Conservation (phyloP, 768 basidiomycete genomes). For the Candolleomyces efflorescens region DNA sequence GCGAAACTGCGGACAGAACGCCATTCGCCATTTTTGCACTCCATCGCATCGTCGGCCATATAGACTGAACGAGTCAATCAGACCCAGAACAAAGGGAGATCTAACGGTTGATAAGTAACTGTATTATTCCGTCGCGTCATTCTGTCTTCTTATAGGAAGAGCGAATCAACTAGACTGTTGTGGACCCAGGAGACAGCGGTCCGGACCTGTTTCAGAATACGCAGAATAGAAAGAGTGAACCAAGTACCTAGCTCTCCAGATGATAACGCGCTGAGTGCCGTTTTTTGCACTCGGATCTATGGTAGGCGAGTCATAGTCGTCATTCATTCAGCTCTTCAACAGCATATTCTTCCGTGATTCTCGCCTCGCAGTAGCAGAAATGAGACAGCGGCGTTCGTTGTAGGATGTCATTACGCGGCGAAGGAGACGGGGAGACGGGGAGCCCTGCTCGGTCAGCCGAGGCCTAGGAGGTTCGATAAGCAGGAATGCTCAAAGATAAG, state of each 20-base stretch:
- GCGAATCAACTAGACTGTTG: not conserved
- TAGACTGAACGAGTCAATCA: constrained; percentile 3
- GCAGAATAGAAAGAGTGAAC: not conserved
- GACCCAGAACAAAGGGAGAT: constrained; percentile 5
- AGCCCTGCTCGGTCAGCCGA: too few species aligned
- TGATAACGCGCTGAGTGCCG: not conserved
- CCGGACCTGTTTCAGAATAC: constrained; percentile 1
- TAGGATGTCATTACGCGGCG: too few species aligned
- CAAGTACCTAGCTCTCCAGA: not conserved
- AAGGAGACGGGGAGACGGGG: too few species aligned
- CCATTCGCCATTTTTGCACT: not conserved
- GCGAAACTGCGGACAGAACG: not conserved
- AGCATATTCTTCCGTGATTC: not conserved
- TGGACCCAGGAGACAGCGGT: not conserved
- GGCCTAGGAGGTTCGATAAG: too few species aligned
- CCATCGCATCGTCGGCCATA: not conserved
- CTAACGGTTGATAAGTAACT: not conserved
- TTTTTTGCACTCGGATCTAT: too few species aligned
- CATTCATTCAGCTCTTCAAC: not conserved
- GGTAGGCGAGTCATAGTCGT: too few species aligned
- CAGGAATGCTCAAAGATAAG: too few species aligned
- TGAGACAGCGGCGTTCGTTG: not conserved
- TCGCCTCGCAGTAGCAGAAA: not conserved
- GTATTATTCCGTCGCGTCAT: constrained; percentile 1
- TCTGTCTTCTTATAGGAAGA: not conserved